Evolutionary conservation across 73 alveolate species (phyloP).

Genomic region (Effrenium voratum): DNA sequence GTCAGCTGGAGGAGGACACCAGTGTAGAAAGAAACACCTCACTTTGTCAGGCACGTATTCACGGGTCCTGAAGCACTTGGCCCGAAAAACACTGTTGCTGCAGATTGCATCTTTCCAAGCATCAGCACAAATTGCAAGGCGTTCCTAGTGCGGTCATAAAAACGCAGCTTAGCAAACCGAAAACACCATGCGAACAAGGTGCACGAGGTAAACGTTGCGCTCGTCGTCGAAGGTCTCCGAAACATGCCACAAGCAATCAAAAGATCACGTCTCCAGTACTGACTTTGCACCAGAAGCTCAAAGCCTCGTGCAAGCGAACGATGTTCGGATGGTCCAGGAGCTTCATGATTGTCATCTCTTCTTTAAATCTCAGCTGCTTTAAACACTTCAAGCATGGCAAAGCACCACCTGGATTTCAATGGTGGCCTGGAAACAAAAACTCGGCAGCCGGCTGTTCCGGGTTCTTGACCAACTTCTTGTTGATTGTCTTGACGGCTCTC

Average conservation of each 20-base stretch:
- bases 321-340: slow-evolving; percentile 80
- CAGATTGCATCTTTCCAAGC: no score
- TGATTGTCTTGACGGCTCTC: slow-evolving; percentile 83
- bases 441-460: slow-evolving; percentile 3
- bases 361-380: slow-evolving; percentile 18
- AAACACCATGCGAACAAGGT: neutral
- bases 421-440: neutral
- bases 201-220: slow-evolving; percentile 68
- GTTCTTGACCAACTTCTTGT: slow-evolving; percentile 74
- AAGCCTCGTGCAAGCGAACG: slow-evolving; percentile 78
- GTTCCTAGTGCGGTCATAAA: no score
- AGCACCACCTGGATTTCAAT: neutral
- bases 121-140: no score
- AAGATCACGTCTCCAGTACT: neutral
- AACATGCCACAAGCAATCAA: neutral
- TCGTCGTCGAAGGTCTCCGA: slow-evolving; percentile 65
- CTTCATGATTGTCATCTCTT: slow-evolving; percentile 88
- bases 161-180: no score
- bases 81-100: no score
- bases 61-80: no score
- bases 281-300: no score
- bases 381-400: neutral
- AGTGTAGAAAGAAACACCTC: no score
- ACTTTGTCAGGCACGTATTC: no score
- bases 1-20: no score